Evolutionary conservation across 2,329 filamentous ascomycete species (phyloP).

Genomic region (Venturia oleaginea): DNA sequence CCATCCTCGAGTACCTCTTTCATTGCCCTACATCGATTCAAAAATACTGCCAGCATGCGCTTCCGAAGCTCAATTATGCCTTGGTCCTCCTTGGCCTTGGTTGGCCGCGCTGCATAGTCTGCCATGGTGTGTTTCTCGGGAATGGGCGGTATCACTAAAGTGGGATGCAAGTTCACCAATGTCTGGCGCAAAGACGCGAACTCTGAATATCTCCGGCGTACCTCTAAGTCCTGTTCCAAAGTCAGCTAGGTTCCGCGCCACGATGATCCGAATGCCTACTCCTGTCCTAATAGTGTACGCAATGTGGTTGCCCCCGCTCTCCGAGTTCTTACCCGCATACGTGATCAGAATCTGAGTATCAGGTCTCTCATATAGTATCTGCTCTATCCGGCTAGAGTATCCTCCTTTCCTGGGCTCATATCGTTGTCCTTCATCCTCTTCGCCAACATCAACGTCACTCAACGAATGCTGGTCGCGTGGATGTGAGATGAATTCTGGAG

Average conservation of each 20-base stretch:
- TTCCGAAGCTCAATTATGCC: conserved; percentile 95
- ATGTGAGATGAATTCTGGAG: conserved; percentile 47
- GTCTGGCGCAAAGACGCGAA: conserved; percentile 87
- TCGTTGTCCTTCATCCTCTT: conserved; percentile 28
- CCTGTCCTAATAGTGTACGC: conserved; percentile 95
- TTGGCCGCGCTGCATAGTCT: conserved; percentile 95
- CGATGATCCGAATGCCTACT: conserved; percentile 44
- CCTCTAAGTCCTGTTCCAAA: conserved; percentile 70
- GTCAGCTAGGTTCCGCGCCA: background rate
- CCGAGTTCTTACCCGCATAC: conserved; percentile 88
- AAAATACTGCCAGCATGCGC: conserved; percentile 90
- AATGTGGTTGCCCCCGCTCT: conserved; percentile 87
- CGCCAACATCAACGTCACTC: conserved; percentile 51
- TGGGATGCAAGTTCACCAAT: conserved; percentile 84
- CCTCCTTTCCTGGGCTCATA: conserved; percentile 63
- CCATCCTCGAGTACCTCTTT: conserved; percentile 84
- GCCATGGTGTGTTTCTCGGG: conserved; percentile 99
- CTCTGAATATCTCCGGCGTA: conserved; percentile 90
- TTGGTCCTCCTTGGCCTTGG: conserved; percentile 93
- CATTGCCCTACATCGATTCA: conserved; percentile 91
- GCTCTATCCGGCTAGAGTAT: conserved; percentile 92
- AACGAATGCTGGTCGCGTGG: conserved; percentile 35
- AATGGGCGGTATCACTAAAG: conserved; percentile 90
- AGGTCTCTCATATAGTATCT: conserved; percentile 93
- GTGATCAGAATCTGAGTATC: conserved; percentile 85